Evolutionary conservation across 1,139 yeast species (phyloP), one percentile per base, ranked within the genome.

Genomic region (Suhomyces yuchorum): DNA sequence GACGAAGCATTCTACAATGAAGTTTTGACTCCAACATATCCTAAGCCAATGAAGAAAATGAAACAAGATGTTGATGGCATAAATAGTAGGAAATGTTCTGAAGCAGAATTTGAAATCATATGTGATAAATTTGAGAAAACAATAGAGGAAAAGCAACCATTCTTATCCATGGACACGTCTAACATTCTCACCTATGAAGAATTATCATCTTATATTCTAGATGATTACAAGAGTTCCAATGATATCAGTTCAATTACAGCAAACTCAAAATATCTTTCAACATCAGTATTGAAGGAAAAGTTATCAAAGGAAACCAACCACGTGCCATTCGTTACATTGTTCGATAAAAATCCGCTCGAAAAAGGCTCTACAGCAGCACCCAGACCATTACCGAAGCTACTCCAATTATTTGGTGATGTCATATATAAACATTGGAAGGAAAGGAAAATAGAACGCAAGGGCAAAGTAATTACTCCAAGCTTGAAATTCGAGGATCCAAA

Each of bases 91-190:
- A 62, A 62, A 37, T 78, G 92, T 55, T 65, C 85, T 3, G 97
- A 91, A 59, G 85, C 84, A 55, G 97, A 92, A 65, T 92, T 91
- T 64, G 99, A 93, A 68, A 70, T 83, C 40, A 68, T 93, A 30
- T 82, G 89, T 60, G 84, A 87, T 61, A 77, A 83, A 52, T 81
- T 89, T 56, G 99, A 93, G 65, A 75, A 78, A 46, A 80, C 84
- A 1, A 83, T 91, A 35, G 81, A 80, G 52, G 90, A 87, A 53
- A 83, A 85, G 55, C 99, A 93, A 63, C 98, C 99, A 1, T 93
- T 87, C 62, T 68, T 95, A 49, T 71, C 87, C 3, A 87, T 91
- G 76, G 96, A 90, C 62, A 96, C 97, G 0, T 71, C 81, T 3
- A 89, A 87, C 55, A 80, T 95, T 6, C 64, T 92, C 54, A 66